Conservation (phyloP, 495 filamentous ascomycete species). For the Trichoderma reesei region DNA sequence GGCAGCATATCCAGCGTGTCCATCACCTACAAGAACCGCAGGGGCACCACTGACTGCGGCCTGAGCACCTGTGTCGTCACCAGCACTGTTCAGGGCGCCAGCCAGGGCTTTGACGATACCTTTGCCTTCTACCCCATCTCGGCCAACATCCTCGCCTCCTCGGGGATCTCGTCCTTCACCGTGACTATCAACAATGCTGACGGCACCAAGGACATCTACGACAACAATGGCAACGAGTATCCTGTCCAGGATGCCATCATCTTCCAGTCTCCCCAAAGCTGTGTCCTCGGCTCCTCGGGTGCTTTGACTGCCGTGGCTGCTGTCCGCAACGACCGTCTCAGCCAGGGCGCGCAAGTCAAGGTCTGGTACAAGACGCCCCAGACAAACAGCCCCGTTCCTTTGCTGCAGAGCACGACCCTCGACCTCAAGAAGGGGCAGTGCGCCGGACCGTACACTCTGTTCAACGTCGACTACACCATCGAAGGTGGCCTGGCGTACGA, state of each 20-base stretch:
- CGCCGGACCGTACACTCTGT: conserved; percentile 44
- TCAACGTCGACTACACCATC: conserved; percentile 37
- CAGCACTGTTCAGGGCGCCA: conserved; percentile 35
- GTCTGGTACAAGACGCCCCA: conserved; percentile 41
- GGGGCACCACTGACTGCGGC: conserved; percentile 74
- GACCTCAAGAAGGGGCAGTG: conserved; percentile 40
- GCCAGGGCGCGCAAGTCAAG: conserved; percentile 20
- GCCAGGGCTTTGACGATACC: conserved; percentile 48
- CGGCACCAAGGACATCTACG: conserved; percentile 28
- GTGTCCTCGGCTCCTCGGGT: conserved; percentile 31
- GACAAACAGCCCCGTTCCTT: conserved; percentile 34
- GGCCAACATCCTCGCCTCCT: conserved; percentile 23
- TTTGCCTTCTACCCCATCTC: conserved; percentile 43
- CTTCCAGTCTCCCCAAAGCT: conserved; percentile 38
- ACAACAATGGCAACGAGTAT: conserved; percentile 41
- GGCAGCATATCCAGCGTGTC: conserved; percentile 40
- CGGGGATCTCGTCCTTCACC: conserved; percentile 39
- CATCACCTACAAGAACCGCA: conserved; percentile 83
- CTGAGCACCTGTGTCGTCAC: conserved; percentile 32
- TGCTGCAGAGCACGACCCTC: conserved; percentile 30
- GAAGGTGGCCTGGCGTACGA: conserved; percentile 36
- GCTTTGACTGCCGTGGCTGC: conserved; percentile 32
- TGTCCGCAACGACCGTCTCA: conserved; percentile 41
- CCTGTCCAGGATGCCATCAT: conserved; percentile 34
- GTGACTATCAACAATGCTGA: conserved; percentile 31